Evolutionary conservation across 176 grass and related monocot genomes (phyloP), one percentile per base, ranked within the genome.

Genomic region (Triticum turgidum): DNA sequence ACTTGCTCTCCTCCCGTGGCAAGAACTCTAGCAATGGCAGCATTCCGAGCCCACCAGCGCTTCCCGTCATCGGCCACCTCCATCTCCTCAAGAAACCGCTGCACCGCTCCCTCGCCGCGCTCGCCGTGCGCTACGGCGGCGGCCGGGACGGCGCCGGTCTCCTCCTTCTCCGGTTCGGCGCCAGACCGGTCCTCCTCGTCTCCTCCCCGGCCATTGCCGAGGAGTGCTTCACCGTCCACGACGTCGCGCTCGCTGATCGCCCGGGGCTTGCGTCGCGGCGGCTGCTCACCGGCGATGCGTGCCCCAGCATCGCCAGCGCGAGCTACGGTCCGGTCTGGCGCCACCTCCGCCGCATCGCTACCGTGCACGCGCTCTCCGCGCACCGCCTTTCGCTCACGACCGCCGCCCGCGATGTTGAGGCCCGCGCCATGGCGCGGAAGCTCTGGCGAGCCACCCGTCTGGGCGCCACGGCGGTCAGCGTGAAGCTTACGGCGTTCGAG

Each of bases 1-100:
- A 65, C 44, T 0, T 71, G 7, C 37, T 77, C 14, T 49, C 24
- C 10, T 12, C 29, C 9, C 25, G 39, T 18, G 2, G 38, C 5
- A 61, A 76, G 47, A 59, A 47, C 52, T n/a, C 21, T 1, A 30
- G 63, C 22, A 54, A 73, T 33, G 67, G 66, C 81, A 62, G 47
- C 27, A 67, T 86, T 80, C 86, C 92, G 2, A 90, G 80, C 22
- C 89, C 89, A 5, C 88, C 87, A 3, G 77, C 81, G 2, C 86
- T 91, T 1, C 95, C 90, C 0, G 11, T 97, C 68, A 0, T 92
- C n/a, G 90, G 95, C 63, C 95, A 97, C 84, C 88, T 97, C 78
- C 90, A 97, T 84, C 88, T 97, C 65, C 74, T 94, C 75, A 91
- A 91, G 78, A 91, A 92, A 21, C 95, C 92, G 7, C 73, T 94